Evolutionary conservation across 2,329 filamentous ascomycete species (phyloP), one percentile per base, ranked within the genome.

Genomic region (Claviceps monticola): DNA sequence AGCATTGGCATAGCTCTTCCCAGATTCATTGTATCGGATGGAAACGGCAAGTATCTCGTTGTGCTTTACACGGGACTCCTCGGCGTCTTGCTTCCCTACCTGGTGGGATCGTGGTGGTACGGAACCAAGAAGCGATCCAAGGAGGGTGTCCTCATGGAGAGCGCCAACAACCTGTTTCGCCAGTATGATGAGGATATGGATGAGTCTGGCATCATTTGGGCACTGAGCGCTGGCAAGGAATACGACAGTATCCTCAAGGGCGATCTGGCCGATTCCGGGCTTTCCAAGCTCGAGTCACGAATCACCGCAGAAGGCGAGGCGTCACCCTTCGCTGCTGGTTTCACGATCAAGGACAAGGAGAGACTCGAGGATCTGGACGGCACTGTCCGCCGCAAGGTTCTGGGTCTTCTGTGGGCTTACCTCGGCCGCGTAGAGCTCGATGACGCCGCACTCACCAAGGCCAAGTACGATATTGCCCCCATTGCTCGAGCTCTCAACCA

Each of bases 101-200:
- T 93, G 47, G 91, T 98, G 52, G 93, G 93, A 47, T 89, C 86
- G 54, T 98, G 93, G 93, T 98, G 93, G 93, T 98, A 98, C 65
- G 93, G 94, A 55, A 94, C 88, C 37, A 91, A 95, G 68, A 81
- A 84, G 61, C 81, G 87, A 68, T 97, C 93, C 39, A 94, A 91
- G 71, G 94, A 98, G 68, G 88, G 88, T 59, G 86, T 97, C 26
- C 75, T 95, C 51, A 84, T 96, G 65, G 88, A 93, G 64, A 96
- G 87, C 68, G 90, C 94, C 59, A 94, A 94, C 67, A 90, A 88
- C 58, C 79, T 98, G 53, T 97, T 98, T 78, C 84, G 83, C 60
- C 88, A 95, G 63, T 98, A 94, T 70, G 82, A 87, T 57, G 90
- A 95, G 51, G 79, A 82, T 56, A 85, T 93, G 56, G 82, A 88